phyloP scores from a whole-genome alignment of 169 alveolate species.

The Cryptosporidium andersoni region DNA sequence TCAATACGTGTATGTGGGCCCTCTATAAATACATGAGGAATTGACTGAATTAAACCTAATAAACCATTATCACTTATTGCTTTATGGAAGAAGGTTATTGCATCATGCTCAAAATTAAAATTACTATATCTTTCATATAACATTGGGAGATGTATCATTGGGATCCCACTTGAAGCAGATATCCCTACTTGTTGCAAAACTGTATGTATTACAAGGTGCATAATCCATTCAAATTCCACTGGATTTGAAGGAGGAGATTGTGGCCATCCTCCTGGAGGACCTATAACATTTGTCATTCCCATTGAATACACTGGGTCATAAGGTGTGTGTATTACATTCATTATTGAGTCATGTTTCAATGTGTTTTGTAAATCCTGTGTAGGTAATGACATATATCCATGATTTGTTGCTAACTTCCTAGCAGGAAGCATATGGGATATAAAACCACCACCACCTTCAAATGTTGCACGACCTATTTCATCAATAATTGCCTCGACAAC shows the following conservation, averaged over 20 bases:
- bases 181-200: slow-evolving; percentile 45
- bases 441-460: slow-evolving; percentile 70
- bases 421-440: slow-evolving; percentile 51
- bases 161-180: slow-evolving; percentile 54
- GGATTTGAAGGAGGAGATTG: slow-evolving; percentile 66
- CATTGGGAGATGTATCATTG: slow-evolving; percentile 67
- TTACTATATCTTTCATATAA: slow-evolving; percentile 44
- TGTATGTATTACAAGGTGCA: slow-evolving; percentile 56
- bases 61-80: slow-evolving; percentile 52
- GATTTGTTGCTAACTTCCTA: slow-evolving; percentile 6
- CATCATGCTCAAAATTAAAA: slow-evolving; percentile 66
- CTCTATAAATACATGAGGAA: slow-evolving; percentile 66
- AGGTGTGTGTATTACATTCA: not conserved
- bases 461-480: slow-evolving; percentile 67
- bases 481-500: slow-evolving; percentile 63
- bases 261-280: slow-evolving; percentile 44
- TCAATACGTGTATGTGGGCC: slow-evolving; percentile 66
- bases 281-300: not conserved
- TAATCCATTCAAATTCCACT: slow-evolving; percentile 59
- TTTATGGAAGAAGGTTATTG: slow-evolving; percentile 41
- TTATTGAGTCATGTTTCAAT: not conserved
- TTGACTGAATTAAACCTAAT: slow-evolving; percentile 54
- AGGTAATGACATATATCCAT: not conserved
- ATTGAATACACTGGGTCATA: not conserved
- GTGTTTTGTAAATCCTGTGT: too few species aligned